These are phyloP conservation scores for Poa pratensis DNA, from an alignment of 176 grass and related monocot species.

Conservation along the genomic window DNA sequence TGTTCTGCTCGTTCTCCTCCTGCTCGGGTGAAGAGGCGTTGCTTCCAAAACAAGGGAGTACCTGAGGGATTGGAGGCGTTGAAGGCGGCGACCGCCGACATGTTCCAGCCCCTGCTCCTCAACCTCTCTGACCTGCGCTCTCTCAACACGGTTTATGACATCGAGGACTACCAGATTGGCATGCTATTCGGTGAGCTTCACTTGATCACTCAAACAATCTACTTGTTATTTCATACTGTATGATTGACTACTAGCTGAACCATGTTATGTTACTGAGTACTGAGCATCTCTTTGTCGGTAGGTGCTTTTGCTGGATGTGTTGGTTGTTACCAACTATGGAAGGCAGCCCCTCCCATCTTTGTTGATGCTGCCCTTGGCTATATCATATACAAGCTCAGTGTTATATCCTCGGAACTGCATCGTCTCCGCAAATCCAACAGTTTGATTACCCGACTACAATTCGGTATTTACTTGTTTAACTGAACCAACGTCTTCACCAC, in stretches of 20 bases:
- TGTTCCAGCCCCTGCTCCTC: conserved; percentile 8
- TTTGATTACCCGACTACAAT: not conserved
- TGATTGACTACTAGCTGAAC: not conserved
- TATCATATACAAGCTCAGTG: conserved; percentile 7
- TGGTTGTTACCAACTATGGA: conserved; percentile 18
- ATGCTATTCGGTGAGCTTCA: conserved; percentile 19
- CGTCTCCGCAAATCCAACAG: not conserved
- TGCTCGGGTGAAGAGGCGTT: not conserved
- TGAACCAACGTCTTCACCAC: not conserved
- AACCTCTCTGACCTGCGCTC: conserved; percentile 6
- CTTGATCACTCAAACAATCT: not conserved
- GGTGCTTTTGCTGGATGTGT: conserved; percentile 10
- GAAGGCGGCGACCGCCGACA: conserved; percentile 13
- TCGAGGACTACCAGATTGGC: conserved; percentile 4
- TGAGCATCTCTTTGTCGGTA: not conserved
- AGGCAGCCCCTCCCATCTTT: not conserved
- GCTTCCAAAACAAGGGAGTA: conserved; percentile 4
- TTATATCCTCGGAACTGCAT: not conserved
- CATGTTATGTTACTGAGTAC: not conserved
- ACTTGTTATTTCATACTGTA: not conserved
- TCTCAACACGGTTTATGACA: not conserved
- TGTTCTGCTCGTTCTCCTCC: not conserved
- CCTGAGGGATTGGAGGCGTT: not conserved
- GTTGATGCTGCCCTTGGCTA: conserved; percentile 11
- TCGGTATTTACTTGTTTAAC: not conserved